Evolutionary conservation across 2,329 filamentous ascomycete genomes (phyloP), one percentile per base, ranked within the genome.

Genomic region (Ceratocystis destructans): DNA sequence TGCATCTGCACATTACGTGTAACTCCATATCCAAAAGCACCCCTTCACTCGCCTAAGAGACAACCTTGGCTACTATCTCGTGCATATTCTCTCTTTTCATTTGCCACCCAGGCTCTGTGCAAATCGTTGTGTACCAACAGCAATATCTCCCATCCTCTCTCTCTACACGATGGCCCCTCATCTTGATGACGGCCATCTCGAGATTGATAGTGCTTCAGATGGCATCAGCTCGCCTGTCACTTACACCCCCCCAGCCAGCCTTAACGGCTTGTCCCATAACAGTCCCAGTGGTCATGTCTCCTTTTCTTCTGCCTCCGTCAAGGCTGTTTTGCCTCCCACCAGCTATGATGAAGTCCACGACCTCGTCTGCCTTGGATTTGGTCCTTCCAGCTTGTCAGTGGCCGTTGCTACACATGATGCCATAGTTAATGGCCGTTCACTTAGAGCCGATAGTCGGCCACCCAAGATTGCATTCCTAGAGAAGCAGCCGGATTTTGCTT

Each of bases 311-410:
- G 22, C 62, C 5, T 28, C 53, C 8, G 55, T 67, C 4, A 41
- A 62, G 33, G n/a, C 78, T 68, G 68, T 69, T 64, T 76, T 87
- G 17, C 78, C 75, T 64, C 76, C 81, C n/a, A 79, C 82, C 2
- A 76, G 79, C 31, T 74, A 80, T 64, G 82, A 87, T 69, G 83
- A 88, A 62, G 77, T 90, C 41, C 87, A 92, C 74, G 93, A 97
- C 75, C 79, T 97, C 64, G 79, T 97, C 70, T 96, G 91, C 75
- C 85, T 96, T 66, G 93, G 93, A 28, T 97, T 97, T 73, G 93
- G 93, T 6, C 93, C 93, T 22, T 93, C 93, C 33, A 94, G 90
- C 68, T 80, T 97, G 45, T 87, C 92, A 20, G 88, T 97, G 69
- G 93, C 90, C 15, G 87, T 96, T 66, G 92, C 94, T 28, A 82